These are phyloP conservation scores for Aspergillus jensenii DNA, from an alignment of 2,329 filamentous ascomycete species.

Conservation along the genomic window DNA sequence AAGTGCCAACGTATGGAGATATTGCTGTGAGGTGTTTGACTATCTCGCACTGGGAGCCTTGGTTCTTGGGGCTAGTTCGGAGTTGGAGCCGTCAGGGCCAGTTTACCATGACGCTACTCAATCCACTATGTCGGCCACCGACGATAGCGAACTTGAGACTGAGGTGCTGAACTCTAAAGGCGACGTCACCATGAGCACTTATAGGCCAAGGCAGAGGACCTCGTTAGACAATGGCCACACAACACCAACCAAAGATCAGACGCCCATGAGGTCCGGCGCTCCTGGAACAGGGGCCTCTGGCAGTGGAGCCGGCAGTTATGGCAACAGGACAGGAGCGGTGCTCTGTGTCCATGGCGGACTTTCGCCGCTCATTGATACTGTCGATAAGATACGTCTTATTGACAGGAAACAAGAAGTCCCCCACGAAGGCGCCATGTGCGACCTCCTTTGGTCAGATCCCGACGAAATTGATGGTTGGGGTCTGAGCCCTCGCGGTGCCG, in stretches of 20 bases:
- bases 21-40: slow-evolving; percentile 97
- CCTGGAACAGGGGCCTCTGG: slow-evolving; percentile 78
- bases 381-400: slow-evolving; percentile 92
- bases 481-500: slow-evolving; percentile 86
- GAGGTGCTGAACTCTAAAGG: slow-evolving; percentile 87
- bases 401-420: slow-evolving; percentile 98
- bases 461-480: slow-evolving; percentile 97
- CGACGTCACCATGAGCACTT: slow-evolving; percentile 65
- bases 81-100: slow-evolving; percentile 59
- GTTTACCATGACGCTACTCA: slow-evolving; percentile 47
- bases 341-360: slow-evolving; percentile 95
- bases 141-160: slow-evolving; percentile 79
- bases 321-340: slow-evolving; percentile 72
- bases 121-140: slow-evolving; percentile 50
- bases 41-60: slow-evolving; percentile 89
- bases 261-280: slow-evolving; percentile 62
- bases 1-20: slow-evolving; percentile 93
- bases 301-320: slow-evolving; percentile 55
- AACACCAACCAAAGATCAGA: slow-evolving; percentile 43
- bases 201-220: slow-evolving; percentile 32
- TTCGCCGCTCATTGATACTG: slow-evolving; percentile 84
- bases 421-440: slow-evolving; percentile 98
- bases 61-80: slow-evolving; percentile 76
- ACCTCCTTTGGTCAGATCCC: slow-evolving; percentile 95
- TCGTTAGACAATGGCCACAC: slow-evolving; percentile 37